Evolutionary conservation across 208 protist species (phyloP).

Genomic region (Wallacemonas sp.): DNA sequence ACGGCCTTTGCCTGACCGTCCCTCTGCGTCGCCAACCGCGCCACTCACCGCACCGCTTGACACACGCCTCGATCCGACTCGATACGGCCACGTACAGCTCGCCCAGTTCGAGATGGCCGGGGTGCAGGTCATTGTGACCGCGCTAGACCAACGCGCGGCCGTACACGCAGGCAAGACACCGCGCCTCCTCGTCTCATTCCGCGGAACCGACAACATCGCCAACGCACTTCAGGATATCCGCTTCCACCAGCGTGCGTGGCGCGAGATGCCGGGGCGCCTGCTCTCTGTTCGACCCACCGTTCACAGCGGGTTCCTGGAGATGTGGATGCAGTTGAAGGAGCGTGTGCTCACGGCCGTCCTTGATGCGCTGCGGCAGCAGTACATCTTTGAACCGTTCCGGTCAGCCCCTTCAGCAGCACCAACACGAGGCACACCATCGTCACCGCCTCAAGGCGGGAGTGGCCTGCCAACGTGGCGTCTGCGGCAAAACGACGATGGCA

Average conservation of each 20-base stretch:
- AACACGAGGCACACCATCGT: no score
- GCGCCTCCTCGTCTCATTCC: conserved; percentile 75
- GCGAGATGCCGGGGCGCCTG: conserved; percentile 59
- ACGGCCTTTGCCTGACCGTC: no score
- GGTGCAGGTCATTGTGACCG: conserved; percentile 73
- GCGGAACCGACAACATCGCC: conserved; percentile 72
- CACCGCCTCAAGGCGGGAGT: background rate
- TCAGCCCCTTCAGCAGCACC: no score
- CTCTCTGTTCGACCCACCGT: conserved; percentile 43
- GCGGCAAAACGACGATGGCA: background rate
- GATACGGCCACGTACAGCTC: conserved; percentile 70
- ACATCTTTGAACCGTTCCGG: background rate
- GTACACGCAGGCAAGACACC: conserved; percentile 41
- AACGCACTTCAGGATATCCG: conserved; percentile 75
- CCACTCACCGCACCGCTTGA: background rate
- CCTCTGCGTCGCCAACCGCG: background rate
- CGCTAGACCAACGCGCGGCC: conserved; percentile 41
- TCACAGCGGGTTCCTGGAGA: conserved; percentile 80
- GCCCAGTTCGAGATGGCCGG: conserved; percentile 61
- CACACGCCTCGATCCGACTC: conserved; percentile 48
- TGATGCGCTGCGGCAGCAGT: conserved; percentile 30
- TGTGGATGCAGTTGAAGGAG: conserved; percentile 78
- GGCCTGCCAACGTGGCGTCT: background rate
- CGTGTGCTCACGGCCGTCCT: conserved; percentile 53
- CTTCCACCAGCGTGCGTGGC: conserved; percentile 57